Evolutionary conservation across 1,139 yeast genomes (phyloP), one percentile per base, ranked within the genome.

Genomic region (Debaryomyces robertsiae): DNA sequence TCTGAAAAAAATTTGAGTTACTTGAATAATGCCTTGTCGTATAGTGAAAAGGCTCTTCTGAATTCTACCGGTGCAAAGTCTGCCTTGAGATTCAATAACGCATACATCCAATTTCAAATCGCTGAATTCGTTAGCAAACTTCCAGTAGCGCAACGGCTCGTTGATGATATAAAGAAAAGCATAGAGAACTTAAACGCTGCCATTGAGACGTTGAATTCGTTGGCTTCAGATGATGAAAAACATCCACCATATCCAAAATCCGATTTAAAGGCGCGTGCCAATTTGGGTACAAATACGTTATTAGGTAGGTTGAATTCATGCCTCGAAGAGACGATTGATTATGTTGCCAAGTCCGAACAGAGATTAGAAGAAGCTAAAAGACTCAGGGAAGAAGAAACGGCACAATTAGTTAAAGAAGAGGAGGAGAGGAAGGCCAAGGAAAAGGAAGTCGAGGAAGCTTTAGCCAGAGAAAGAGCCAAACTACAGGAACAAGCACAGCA

Each of bases 201-300:
- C 10, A 78, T 90, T 44, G 63, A 60, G 9, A 62, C 75, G 2
- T 73, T 94, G 55, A 78, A 76, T 38, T 78, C 75, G 42, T 70
- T 93, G 48, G 75, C 89, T 0, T 57, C 68, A 1, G 73, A 66
- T 4, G 79, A 76, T 9, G 77, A 71, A 34, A 68, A 71, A 43
- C 69, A 78, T 53, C 81, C 94, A 16, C 91, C 96, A 42, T 84
- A 82, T 64, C 83, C 94, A 10, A 78, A 80, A 36, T 79, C 80
- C 16, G 97, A 91, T 47, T 71, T 94, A 52, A 84, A 82, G 55
- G 84, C 89, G 46, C 82, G 98, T 65, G 94, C 94, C 13, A 79
- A 79, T 49, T 79, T 89, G 75, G 97, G 96, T 54, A 75, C 82
- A 30, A 81, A 81, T 43, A 86, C 96, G 0, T 73, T 91, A 57